phyloP scores from a whole-genome alignment of 768 basidiomycete genomes.

The Auricularia auricula-judae region DNA sequence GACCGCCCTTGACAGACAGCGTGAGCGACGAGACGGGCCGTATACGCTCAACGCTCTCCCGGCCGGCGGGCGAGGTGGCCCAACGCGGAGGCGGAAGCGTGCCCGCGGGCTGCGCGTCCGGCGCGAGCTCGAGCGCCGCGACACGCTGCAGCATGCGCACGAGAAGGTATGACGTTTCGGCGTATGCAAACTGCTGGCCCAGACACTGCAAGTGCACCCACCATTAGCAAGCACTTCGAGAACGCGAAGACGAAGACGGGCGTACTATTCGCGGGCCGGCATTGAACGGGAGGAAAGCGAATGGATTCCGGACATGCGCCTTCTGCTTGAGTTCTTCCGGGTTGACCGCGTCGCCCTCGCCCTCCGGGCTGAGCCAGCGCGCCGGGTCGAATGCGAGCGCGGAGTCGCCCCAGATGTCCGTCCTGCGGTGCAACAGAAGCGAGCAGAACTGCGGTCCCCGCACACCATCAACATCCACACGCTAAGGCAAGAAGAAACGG shows the following conservation, averaged over 20 bases:
- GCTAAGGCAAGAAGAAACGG: neutral
- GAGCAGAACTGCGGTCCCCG: slow-evolving; percentile 6
- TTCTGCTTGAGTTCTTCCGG: slow-evolving; percentile 2
- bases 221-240: neutral
- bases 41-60: slow-evolving; percentile 12
- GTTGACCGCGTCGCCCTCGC: slow-evolving; percentile 7
- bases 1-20: slow-evolving; percentile 10
- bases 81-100: slow-evolving; percentile 9
- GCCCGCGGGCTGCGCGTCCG: slow-evolving; percentile 10
- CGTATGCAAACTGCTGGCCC: slow-evolving; percentile 15
- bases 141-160: slow-evolving; percentile 15
- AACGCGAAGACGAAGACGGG: neutral
- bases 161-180: slow-evolving; percentile 14
- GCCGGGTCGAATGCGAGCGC: slow-evolving; percentile 22
- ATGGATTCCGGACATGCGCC: slow-evolving; percentile 7
- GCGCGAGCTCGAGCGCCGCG: slow-evolving; percentile 9
- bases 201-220: slow-evolving; percentile 7
- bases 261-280: slow-evolving; percentile 16
- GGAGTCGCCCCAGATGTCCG: slow-evolving; percentile 23
- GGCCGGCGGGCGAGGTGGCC: neutral
- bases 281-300: slow-evolving; percentile 19
- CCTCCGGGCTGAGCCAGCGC: slow-evolving; percentile 19
- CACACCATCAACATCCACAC: neutral
- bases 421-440: slow-evolving; percentile 20
- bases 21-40: slow-evolving; percentile 12